These are phyloP conservation scores for Hypoxylon sp. DNA, from an alignment of 2,329 filamentous ascomycete genomes.

Conservation along the genomic window DNA sequence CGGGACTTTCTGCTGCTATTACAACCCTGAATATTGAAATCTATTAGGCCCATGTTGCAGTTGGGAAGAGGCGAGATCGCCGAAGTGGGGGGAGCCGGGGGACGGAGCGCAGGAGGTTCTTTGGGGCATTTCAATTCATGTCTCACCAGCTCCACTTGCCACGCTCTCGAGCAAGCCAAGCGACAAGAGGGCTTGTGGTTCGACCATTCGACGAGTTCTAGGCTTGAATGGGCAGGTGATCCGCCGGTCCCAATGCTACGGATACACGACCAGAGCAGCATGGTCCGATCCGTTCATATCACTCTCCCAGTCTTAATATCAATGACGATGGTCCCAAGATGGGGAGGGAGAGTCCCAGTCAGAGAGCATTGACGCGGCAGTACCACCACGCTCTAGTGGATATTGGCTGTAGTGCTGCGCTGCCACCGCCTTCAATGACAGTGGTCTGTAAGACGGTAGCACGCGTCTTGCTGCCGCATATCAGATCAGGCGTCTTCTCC, in stretches of 20 bases:
- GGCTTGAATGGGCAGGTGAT: conserved; percentile 45
- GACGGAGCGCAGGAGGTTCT: neutral
- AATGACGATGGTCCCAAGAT: conserved; percentile 7
- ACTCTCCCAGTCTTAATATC: conserved; percentile 12
- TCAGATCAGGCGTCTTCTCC: conserved; percentile 41
- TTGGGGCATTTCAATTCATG: conserved; percentile 29
- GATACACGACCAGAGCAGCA: conserved; percentile 41
- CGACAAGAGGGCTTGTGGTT: conserved; percentile 31
- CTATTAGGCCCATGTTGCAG: conserved; percentile 33
- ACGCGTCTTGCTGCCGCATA: conserved; percentile 36
- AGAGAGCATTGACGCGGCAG: conserved; percentile 7
- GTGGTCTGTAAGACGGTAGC: conserved; percentile 33
- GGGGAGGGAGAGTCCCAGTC: neutral
- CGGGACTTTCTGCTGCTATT: conserved; percentile 32
- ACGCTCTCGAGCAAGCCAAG: conserved; percentile 45
- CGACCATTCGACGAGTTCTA: conserved; percentile 42
- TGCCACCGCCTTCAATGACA: conserved; percentile 23
- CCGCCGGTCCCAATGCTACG: conserved; percentile 49
- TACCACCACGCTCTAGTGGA: conserved; percentile 22
- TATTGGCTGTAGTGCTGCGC: conserved; percentile 19
- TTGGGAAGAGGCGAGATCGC: conserved; percentile 36
- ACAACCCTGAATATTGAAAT: conserved; percentile 28
- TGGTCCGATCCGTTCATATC: conserved; percentile 18
- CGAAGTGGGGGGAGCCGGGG: conserved; percentile 33
- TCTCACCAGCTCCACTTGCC: conserved; percentile 50